phyloP scores from a whole-genome alignment of 306 rosid species.

The Dryas drummondii region DNA sequence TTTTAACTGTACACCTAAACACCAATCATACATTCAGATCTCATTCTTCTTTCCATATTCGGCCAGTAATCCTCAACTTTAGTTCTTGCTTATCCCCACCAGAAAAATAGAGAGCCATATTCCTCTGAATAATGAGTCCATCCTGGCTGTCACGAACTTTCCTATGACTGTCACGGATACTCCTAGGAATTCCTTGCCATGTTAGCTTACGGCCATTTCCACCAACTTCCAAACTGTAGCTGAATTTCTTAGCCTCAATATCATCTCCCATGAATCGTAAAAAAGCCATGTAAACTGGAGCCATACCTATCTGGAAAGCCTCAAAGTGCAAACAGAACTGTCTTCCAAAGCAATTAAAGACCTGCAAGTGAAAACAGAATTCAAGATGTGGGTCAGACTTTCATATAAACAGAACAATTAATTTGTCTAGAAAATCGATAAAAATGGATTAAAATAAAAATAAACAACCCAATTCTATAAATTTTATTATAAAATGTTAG shows the following conservation, averaged over 20 bases:
- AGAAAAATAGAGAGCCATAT: constrained; percentile 81
- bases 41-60: constrained; percentile 97
- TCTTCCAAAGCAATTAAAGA: constrained; percentile 81
- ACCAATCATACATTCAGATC: constrained; percentile 30
- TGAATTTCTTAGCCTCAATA: constrained; percentile 73
- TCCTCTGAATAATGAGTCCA: constrained; percentile 89
- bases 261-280: constrained; percentile 93
- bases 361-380: constrained; percentile 41
- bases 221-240: constrained; percentile 93
- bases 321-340: constrained; percentile 96
- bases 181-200: constrained; percentile 97
- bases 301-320: constrained; percentile 77
- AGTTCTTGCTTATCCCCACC: constrained; percentile 81
- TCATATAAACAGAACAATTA: background rate
- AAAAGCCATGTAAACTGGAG: constrained; percentile 92
- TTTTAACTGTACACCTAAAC: constrained; percentile 45
- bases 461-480: background rate
- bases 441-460: too few species aligned
- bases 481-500: background rate
- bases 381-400: constrained; percentile 16
- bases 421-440: background rate
- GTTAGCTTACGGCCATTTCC: constrained; percentile 76
- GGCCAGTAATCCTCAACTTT: constrained; percentile 84
- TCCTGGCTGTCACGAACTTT: constrained; percentile 96
- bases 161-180: constrained; percentile 79